Evolutionary conservation across 1,284 basidiomycete species (phyloP).

Genomic region (Tremellales sp.): DNA sequence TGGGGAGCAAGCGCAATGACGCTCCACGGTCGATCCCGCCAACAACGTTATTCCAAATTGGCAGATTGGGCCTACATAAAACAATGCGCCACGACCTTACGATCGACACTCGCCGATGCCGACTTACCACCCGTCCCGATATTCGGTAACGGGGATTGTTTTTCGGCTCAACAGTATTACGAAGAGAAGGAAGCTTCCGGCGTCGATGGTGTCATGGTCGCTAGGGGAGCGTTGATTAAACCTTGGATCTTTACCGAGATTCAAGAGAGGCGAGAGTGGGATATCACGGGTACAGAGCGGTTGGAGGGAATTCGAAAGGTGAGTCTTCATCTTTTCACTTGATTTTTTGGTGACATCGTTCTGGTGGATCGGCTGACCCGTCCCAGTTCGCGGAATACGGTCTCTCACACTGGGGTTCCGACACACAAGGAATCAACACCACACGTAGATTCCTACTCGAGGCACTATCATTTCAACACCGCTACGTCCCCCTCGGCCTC

Average conservation of each 20-base stretch:
- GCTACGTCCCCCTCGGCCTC: conserved; percentile 89
- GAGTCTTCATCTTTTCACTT: conserved; percentile 15
- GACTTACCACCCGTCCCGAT: conserved; percentile 79
- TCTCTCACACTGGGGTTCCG: conserved; percentile 71
- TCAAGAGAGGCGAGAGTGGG: conserved; percentile 88
- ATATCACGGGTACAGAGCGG: conserved; percentile 86
- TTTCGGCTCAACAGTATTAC: conserved; percentile 61
- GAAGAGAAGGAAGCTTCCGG: conserved; percentile 67
- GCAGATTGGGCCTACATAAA: conserved; percentile 88
- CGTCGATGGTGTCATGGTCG: conserved; percentile 94
- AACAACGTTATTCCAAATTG: conserved; percentile 81
- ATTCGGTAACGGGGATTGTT: conserved; percentile 93
- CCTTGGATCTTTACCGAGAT: conserved; percentile 96
- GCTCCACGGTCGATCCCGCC: conserved; percentile 88
- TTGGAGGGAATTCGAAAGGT: conserved; percentile 79
- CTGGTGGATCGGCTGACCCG: not conserved
- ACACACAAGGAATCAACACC: conserved; percentile 84
- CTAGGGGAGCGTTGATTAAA: conserved; percentile 90
- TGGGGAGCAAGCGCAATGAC: conserved; percentile 78
- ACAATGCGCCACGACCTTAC: conserved; percentile 77
- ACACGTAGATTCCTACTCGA: conserved; percentile 92
- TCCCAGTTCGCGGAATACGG: conserved; percentile 76
- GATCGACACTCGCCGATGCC: conserved; percentile 69
- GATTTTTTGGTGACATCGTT: not conserved
- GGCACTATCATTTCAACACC: conserved; percentile 88